A percentile compares a stretch with the other conserved stretches of the same genome.
Conservation (phyloP, 2,329 filamentous ascomycete species). For the Zymoseptoria ardabiliae region DNA sequence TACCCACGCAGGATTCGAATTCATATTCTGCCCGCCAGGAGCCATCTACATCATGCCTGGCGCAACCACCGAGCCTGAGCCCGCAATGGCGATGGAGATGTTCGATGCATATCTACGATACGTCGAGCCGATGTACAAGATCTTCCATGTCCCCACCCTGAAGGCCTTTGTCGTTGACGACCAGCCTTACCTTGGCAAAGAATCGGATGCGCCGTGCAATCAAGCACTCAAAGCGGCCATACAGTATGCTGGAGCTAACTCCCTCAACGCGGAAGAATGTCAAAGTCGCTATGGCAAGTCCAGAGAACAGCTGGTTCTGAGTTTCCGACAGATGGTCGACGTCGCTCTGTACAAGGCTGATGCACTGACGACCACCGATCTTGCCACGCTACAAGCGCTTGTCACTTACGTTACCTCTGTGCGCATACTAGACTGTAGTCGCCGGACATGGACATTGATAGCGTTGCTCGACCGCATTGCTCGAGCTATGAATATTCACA, state of each 20-base stretch:
- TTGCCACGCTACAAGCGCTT: slow-evolving; percentile 28
- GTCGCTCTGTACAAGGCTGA: slow-evolving; percentile 27
- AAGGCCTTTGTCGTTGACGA: slow-evolving; percentile 18
- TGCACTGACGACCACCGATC: slow-evolving; percentile 25
- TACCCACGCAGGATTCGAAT: slow-evolving; percentile 18
- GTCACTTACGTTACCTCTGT: slow-evolving; percentile 19
- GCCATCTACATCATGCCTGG: slow-evolving; percentile 28
- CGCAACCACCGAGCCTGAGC: slow-evolving; percentile 21
- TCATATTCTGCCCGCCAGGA: slow-evolving; percentile 27
- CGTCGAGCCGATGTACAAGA: slow-evolving; percentile 25
- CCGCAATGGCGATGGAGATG: slow-evolving; percentile 12
- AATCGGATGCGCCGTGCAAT: slow-evolving; percentile 17
- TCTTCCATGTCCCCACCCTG: slow-evolving; percentile 25
- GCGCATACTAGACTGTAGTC: slow-evolving; percentile 21
- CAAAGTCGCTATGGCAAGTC: slow-evolving; percentile 14
- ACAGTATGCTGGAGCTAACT: slow-evolving; percentile 27
- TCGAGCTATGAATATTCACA: slow-evolving; percentile 26
- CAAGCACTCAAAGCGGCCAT: slow-evolving; percentile 24
- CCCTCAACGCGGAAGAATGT: slow-evolving; percentile 26
- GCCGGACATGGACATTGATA: slow-evolving; percentile 27
- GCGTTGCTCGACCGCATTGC: slow-evolving; percentile 28
- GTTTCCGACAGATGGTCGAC: slow-evolving; percentile 23
- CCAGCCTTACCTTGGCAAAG: slow-evolving; percentile 20
- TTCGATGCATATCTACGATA: slow-evolving; percentile 20
- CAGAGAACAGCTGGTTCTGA: slow-evolving; percentile 15